Evolutionary conservation across 495 filamentous ascomycete species (phyloP).

Genomic region (Apodospora peruviana): DNA sequence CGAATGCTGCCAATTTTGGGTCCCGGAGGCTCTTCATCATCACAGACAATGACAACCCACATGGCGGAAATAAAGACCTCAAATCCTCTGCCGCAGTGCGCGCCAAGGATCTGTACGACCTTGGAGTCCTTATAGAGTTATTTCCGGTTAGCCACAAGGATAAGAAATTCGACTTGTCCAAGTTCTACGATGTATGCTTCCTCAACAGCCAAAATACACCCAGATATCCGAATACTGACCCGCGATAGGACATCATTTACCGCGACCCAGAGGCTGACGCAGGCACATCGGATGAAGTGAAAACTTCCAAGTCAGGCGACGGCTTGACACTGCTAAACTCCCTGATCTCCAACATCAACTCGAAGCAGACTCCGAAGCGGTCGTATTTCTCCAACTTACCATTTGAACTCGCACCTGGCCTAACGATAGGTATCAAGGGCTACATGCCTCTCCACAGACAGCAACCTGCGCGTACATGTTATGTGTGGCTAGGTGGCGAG

Average conservation of each 20-base stretch:
- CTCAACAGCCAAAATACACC: too few species aligned
- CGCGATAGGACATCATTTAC: conserved; percentile 72
- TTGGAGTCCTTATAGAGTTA: conserved; percentile 87
- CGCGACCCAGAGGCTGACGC: conserved; percentile 59
- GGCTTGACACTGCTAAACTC: conserved; percentile 78
- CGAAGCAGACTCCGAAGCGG: conserved; percentile 80
- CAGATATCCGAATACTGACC: conserved; percentile 19
- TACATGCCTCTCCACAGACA: conserved; percentile 86
- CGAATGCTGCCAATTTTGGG: conserved; percentile 87
- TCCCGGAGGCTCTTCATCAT: conserved; percentile 91
- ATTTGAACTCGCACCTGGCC: conserved; percentile 76
- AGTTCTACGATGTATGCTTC: conserved; percentile 80
- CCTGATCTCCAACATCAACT: conserved; percentile 85
- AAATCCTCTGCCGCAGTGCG: conserved; percentile 74
- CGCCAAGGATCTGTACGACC: conserved; percentile 92
- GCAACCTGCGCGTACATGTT: conserved; percentile 70
- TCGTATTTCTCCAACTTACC: conserved; percentile 80
- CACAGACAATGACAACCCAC: conserved; percentile 90
- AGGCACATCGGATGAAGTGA: conserved; percentile 29
- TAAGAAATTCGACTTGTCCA: conserved; percentile 72
- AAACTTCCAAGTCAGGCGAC: conserved; percentile 53
- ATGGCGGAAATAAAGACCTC: conserved; percentile 60
- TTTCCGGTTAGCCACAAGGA: conserved; percentile 79
- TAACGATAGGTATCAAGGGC: conserved; percentile 86
- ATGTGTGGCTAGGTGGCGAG: conserved; percentile 80